Base-by-base conservation (phyloP, 805 yeast species). In the Barnettozyma sucrosica region DNA sequence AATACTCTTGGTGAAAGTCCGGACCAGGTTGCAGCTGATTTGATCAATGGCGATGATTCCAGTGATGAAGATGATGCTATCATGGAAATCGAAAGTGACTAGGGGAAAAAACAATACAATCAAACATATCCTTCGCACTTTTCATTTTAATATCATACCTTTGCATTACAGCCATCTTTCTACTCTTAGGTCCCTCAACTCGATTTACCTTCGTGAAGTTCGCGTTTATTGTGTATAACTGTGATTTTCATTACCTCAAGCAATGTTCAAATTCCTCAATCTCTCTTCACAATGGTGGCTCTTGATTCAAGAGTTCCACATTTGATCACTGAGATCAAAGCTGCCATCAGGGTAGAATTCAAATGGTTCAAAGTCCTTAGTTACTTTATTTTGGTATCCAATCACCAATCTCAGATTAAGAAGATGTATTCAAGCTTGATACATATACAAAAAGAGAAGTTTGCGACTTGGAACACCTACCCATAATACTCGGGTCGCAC, bases 71-170 rank as follows among this genome's bases (percentile, higher is more conserved):
- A 70, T 40, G 80, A 73, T 49, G 73, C 51, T 4, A 52, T 76
- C 43, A 79, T 80, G 85, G 84, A 80, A 55, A 69, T 79, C 20
- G 83, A 77, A 49, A 76, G 80, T 58, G 83, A 79, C 46, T 77
- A 41, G n/a, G n/a, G n/a, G n/a, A n/a, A n/a, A 16, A 34, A 6
- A 34, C 10, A 26, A 28, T 28, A 9, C 9, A 4, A 4, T 13
- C 13, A n/a, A n/a, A n/a, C n/a, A n/a, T n/a, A n/a, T n/a, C 30
- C 30, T 3, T 13, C 5, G 14, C n/a, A 4, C 32, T 13, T 13
- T 13, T 7, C 32, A 28, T 28, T 26, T 7, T 11, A 28, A 28
- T 28, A 28, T 16, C n/a, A 28, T 11, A 28, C 32, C 32, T 28
- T 28, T 28, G 32, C 32, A 28, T 28, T 28, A 28, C 9, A 28